A percentile compares a stretch with the other conserved stretches of the same genome.
These are phyloP conservation scores for Polyporus arcularius DNA, from an alignment of 768 basidiomycete species.

Conservation along the genomic window DNA sequence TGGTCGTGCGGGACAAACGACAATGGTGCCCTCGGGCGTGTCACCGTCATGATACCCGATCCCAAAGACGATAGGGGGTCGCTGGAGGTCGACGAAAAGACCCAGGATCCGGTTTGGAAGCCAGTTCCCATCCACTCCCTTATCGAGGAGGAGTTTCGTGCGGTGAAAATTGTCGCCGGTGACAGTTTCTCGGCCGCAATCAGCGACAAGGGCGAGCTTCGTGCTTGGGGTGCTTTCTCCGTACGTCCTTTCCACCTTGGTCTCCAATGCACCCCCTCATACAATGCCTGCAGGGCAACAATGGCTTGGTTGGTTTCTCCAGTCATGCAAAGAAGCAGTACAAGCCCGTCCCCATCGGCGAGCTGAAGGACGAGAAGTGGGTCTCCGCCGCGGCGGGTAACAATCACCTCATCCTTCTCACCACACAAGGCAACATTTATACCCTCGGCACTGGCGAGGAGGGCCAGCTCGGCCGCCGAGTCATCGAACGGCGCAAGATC, in stretches of 20 bases:
- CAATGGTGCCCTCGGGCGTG: slow-evolving; percentile 82
- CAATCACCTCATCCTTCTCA: slow-evolving; percentile 89
- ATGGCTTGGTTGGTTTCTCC: slow-evolving; percentile 86
- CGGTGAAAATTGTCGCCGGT: slow-evolving; percentile 80
- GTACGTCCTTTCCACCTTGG: slow-evolving; percentile 44
- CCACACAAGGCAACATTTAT: slow-evolving; percentile 84
- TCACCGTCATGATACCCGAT: slow-evolving; percentile 61
- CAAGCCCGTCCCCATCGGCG: slow-evolving; percentile 59
- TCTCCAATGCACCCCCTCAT: neutral
- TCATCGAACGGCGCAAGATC: slow-evolving; percentile 84
- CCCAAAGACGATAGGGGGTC: slow-evolving; percentile 60
- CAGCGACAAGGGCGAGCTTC: slow-evolving; percentile 74
- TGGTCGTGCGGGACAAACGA: slow-evolving; percentile 91
- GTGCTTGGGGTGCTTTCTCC: slow-evolving; percentile 89
- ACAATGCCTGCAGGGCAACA: slow-evolving; percentile 53
- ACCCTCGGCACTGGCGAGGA: slow-evolving; percentile 92
- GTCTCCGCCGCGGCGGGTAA: slow-evolving; percentile 77
- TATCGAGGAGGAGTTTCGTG: slow-evolving; percentile 78
- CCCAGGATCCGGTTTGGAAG: slow-evolving; percentile 19
- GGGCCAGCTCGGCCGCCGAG: slow-evolving; percentile 87
- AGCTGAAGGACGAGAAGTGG: slow-evolving; percentile 67
- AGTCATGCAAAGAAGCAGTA: slow-evolving; percentile 68
- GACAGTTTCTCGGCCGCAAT: slow-evolving; percentile 89
- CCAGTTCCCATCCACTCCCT: slow-evolving; percentile 63
- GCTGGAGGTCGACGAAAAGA: slow-evolving; percentile 48